A percentile compares a stretch with the other conserved stretches of the same genome.
Conservation (phyloP, 257 asterid species). For the Osmanthus fragrans region DNA sequence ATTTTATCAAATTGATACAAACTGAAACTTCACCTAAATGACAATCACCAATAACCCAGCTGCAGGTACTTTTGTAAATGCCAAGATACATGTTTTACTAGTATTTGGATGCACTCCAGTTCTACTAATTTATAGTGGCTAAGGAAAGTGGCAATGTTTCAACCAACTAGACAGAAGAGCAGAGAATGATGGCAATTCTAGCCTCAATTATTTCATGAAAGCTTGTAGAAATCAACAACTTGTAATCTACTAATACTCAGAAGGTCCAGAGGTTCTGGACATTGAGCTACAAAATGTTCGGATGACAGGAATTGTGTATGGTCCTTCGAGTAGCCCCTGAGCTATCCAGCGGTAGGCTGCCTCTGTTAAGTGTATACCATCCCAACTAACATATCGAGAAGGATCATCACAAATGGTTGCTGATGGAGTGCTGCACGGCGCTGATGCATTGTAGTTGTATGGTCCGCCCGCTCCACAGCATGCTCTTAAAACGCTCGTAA, state of each 20-base stretch:
- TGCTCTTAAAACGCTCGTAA: conserved; percentile 34
- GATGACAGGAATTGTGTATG: conserved; percentile 38
- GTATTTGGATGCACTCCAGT: too few relatives aligned
- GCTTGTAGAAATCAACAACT: conserved; percentile 9
- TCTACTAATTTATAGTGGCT: neutral
- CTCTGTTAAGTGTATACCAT: conserved; percentile 53
- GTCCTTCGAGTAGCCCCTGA: conserved; percentile 35
- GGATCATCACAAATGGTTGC: conserved; percentile 41
- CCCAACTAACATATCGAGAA: conserved; percentile 41
- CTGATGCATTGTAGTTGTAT: conserved; percentile 34
- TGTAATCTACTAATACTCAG: neutral
- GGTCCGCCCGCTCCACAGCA: conserved; percentile 57
- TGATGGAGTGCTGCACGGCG: conserved; percentile 27
- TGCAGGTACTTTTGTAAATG: too few relatives aligned
- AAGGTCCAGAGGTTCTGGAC: neutral
- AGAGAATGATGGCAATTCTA: neutral
- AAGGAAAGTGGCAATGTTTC: neutral
- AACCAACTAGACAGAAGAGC: conserved; percentile 16
- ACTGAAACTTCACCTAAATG: too few relatives aligned
- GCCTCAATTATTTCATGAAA: neutral
- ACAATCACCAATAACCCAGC: too few relatives aligned
- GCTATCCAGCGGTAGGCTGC: conserved; percentile 35
- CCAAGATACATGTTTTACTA: too few relatives aligned
- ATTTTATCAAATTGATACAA: too few relatives aligned
- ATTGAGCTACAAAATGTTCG: conserved; percentile 20